Evolutionary conservation across 768 basidiomycete genomes (phyloP).

Genomic region (Rhodotorula toruloides): DNA sequence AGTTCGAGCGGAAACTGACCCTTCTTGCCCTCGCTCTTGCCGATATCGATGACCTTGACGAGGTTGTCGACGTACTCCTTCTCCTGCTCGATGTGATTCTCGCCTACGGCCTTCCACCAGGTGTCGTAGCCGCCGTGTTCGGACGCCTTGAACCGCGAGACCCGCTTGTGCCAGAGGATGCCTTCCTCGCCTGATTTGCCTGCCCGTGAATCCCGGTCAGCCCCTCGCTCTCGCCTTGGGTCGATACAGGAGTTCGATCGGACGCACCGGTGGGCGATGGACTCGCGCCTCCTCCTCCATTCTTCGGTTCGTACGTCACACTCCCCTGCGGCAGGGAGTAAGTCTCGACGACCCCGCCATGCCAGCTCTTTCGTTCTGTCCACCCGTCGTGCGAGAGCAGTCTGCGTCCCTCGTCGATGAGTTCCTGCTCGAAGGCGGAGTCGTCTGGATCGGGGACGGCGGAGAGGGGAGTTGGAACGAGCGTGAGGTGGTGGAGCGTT

Average conservation of each 20-base stretch:
- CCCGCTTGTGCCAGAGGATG: slow-evolving; percentile 34
- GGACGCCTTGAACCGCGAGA: slow-evolving; percentile 8
- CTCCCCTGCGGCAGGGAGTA: slow-evolving; percentile 3
- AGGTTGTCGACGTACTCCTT: slow-evolving; percentile 30
- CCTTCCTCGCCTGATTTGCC: slow-evolving; percentile 20
- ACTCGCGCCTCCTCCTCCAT: background rate
- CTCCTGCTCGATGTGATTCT: slow-evolving; percentile 26
- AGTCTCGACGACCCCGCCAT: slow-evolving; percentile 25
- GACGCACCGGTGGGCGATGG: slow-evolving; percentile 19
- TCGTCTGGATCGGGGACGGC: slow-evolving; percentile 6
- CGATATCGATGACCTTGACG: slow-evolving; percentile 22
- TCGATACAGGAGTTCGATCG: too few relatives aligned
- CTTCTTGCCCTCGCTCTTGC: slow-evolving; percentile 21
- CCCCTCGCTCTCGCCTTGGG: too few relatives aligned
- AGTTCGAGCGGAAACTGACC: background rate
- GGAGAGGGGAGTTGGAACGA: slow-evolving; percentile 11
- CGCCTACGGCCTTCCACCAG: slow-evolving; percentile 25
- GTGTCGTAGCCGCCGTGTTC: slow-evolving; percentile 30
- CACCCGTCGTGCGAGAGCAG: slow-evolving; percentile 11
- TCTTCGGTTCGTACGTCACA: slow-evolving; percentile 5
- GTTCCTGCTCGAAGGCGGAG: background rate
- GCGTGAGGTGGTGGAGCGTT: slow-evolving; percentile 17
- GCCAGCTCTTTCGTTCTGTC: slow-evolving; percentile 20
- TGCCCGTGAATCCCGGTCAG: background rate
- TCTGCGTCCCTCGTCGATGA: slow-evolving; percentile 2